phyloP scores from a whole-genome alignment of 441 rosid genomes.

The Francoa sonchifolia region DNA sequence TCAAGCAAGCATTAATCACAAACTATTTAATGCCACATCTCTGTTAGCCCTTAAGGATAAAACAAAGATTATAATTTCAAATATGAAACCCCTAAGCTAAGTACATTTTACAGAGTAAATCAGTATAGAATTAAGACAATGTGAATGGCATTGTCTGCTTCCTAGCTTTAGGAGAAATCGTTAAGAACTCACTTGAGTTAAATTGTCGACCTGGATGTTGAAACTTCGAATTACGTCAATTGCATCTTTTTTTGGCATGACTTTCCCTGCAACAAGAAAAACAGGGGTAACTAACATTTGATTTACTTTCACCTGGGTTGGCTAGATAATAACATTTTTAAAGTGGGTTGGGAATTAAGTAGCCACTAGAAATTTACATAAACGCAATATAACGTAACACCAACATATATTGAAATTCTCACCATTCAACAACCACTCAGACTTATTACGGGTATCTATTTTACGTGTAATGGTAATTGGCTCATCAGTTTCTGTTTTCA shows the following conservation, averaged over 20 bases:
- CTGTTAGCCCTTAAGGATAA: no score
- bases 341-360: no score
- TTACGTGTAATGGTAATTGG: constrained; percentile 45
- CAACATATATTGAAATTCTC: constrained; percentile 13
- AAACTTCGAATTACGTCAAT: constrained; percentile 51
- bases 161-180: background rate
- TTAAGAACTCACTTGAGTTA: constrained; percentile 65
- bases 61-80: no score
- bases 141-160: no score
- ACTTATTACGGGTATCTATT: constrained; percentile 79
- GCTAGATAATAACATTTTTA: no score
- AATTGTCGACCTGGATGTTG: constrained; percentile 93
- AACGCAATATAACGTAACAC: background rate
- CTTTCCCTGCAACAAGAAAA: constrained; percentile 39
- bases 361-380: no score
- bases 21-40: no score
- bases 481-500: constrained; percentile 56
- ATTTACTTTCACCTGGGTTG: no score
- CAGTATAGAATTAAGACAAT: no score
- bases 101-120: no score
- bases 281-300: constrained; percentile 1
- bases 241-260: constrained; percentile 50
- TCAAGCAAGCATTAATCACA: no score
- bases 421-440: constrained; percentile 89
- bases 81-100: no score